Percentiles rank a stretch among this genome's conserved stretches.
Evolutionary conservation across 495 filamentous ascomycete species (phyloP).

Genomic region (Diplogelasinospora grovesii): DNA sequence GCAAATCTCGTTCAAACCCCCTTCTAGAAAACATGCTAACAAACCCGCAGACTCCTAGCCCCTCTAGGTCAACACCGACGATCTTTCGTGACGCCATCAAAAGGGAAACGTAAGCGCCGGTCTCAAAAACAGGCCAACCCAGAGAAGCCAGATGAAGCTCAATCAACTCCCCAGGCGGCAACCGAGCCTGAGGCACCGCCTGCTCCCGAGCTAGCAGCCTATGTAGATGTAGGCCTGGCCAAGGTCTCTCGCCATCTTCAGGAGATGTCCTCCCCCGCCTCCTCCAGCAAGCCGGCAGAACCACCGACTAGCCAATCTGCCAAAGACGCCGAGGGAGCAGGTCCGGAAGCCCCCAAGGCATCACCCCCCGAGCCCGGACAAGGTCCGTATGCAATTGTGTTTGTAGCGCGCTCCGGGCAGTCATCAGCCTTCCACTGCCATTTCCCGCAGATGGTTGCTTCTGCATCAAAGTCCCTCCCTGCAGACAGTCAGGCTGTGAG

Average conservation of each 20-base stretch:
- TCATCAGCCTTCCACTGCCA: slow-evolving; percentile 49
- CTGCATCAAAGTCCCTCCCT: slow-evolving; percentile 40
- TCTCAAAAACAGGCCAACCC: slow-evolving; percentile 22
- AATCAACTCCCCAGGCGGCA: no score
- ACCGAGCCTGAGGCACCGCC: no score
- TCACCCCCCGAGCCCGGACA: background rate
- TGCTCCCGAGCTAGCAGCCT: slow-evolving; percentile 40
- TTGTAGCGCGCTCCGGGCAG: slow-evolving; percentile 45
- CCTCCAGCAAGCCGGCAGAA: background rate
- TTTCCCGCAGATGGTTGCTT: slow-evolving; percentile 50
- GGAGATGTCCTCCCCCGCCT: slow-evolving; percentile 19
- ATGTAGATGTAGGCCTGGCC: slow-evolving; percentile 54
- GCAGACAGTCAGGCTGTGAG: slow-evolving; percentile 34
- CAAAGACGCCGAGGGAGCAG: background rate
- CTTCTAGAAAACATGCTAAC: slow-evolving; percentile 5
- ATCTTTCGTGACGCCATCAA: slow-evolving; percentile 41
- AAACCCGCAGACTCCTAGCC: slow-evolving; percentile 41
- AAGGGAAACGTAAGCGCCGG: slow-evolving; percentile 43
- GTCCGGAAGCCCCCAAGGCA: background rate
- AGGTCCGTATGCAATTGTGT: slow-evolving; percentile 33
- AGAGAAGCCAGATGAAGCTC: slow-evolving; percentile 6
- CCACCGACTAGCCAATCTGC: background rate
- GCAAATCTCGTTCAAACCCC: background rate
- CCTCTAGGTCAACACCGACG: slow-evolving; percentile 51
- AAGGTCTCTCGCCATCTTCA: slow-evolving; percentile 50